phyloP scores from a whole-genome alignment of 202 grass and related monocot species.

The Musa balbisiana region DNA sequence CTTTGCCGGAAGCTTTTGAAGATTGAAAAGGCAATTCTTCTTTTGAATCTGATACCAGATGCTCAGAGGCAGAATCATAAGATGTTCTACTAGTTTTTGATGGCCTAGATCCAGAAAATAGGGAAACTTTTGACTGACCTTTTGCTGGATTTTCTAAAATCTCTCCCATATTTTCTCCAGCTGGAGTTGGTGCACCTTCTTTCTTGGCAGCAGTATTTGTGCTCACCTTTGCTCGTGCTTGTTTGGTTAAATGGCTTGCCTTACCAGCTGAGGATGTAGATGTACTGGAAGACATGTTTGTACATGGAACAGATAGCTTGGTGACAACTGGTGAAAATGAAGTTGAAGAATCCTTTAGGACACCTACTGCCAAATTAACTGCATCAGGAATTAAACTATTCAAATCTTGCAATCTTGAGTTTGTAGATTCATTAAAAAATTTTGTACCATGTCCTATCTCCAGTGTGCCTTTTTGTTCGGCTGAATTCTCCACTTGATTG shows the following conservation, averaged over 20 bases:
- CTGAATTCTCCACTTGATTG: conserved; percentile 26
- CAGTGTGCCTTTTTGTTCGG: conserved; percentile 25
- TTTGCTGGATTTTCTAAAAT: conserved; percentile 46
- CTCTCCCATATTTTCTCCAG: conserved; percentile 43
- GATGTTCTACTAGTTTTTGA: conserved; percentile 47
- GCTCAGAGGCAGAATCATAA: conserved; percentile 39
- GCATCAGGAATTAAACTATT: conserved; percentile 23
- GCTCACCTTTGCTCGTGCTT: conserved; percentile 28
- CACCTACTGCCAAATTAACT: conserved; percentile 27
- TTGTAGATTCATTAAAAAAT: conserved; percentile 19
- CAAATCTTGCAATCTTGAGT: conserved; percentile 27
- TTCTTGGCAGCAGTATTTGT: conserved; percentile 24
- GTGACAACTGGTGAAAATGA: conserved; percentile 36
- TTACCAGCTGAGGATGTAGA: conserved; percentile 39
- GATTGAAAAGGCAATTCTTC: conserved; percentile 34
- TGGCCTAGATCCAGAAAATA: conserved; percentile 45
- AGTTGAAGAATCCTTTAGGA: conserved; percentile 44
- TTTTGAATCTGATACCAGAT: conserved; percentile 43
- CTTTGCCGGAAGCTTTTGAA: conserved; percentile 37
- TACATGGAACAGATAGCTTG: conserved; percentile 28
- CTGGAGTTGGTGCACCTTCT: neutral
- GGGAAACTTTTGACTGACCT: conserved; percentile 44
- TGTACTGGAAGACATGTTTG: conserved; percentile 29
- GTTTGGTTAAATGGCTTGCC: conserved; percentile 32
- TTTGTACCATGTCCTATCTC: conserved; percentile 31